A percentile compares a stretch with the other conserved stretches of the same genome.
phyloP scores from a whole-genome alignment of 768 basidiomycete species.

The Leccinum barrowsii region DNA sequence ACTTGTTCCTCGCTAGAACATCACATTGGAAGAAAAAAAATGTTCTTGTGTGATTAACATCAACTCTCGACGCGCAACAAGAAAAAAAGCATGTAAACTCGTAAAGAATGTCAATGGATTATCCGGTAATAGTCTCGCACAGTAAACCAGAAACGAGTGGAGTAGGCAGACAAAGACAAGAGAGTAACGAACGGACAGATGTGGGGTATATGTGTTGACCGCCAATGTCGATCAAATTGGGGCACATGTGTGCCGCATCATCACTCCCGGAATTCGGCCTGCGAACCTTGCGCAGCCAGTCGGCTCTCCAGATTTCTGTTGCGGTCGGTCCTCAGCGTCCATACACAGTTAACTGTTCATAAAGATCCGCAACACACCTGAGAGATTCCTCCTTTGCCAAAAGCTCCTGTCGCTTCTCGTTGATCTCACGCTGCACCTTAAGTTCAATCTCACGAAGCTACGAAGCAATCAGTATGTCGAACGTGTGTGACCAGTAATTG shows the following conservation, averaged over 20 bases:
- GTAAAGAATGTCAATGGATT: slow-evolving; percentile 37
- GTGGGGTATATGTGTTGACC: slow-evolving; percentile 34
- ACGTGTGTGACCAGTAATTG: background rate
- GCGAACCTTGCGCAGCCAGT: slow-evolving; percentile 84
- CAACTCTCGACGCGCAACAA: slow-evolving; percentile 22
- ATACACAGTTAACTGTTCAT: background rate
- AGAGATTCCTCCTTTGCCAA: slow-evolving; percentile 95
- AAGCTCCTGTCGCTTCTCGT: slow-evolving; percentile 94
- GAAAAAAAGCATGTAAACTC: slow-evolving; percentile 28
- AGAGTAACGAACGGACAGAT: slow-evolving; percentile 33
- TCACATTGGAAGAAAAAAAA: slow-evolving; percentile 10
- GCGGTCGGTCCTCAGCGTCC: background rate
- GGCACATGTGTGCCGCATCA: slow-evolving; percentile 17
- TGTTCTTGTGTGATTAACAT: slow-evolving; percentile 22
- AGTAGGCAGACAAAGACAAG: slow-evolving; percentile 36
- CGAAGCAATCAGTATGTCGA: slow-evolving; percentile 12
- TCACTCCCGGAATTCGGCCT: slow-evolving; percentile 74
- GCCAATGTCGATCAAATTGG: slow-evolving; percentile 21
- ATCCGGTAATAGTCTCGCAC: slow-evolving; percentile 35
- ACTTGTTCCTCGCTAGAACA: slow-evolving; percentile 1
- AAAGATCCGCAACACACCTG: slow-evolving; percentile 45
- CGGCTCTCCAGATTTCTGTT: slow-evolving; percentile 84
- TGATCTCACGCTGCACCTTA: slow-evolving; percentile 96
- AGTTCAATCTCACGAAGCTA: slow-evolving; percentile 96
- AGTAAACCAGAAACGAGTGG: slow-evolving; percentile 33